phyloP scores from a whole-genome alignment of 164 flowering plant species.

The Vitis cinerea region DNA sequence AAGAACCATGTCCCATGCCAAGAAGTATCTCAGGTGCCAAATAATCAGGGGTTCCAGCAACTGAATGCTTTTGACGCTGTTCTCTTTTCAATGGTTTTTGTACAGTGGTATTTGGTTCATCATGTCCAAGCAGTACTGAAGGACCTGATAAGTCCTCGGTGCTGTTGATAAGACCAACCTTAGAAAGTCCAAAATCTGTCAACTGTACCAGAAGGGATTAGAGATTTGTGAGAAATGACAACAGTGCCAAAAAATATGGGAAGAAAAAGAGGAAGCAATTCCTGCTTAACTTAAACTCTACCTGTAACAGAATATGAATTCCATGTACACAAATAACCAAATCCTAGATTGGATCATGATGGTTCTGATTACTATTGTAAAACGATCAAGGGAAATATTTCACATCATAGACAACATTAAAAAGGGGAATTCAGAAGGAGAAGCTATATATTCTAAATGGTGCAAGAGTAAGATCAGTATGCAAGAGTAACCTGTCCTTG shows the following conservation, averaged over 20 bases:
- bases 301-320: too few species aligned
- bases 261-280: too few species aligned
- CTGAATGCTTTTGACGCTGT: slow-evolving; percentile 74
- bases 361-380: too few species aligned
- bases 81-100: slow-evolving; percentile 48
- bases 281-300: too few species aligned
- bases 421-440: too few species aligned
- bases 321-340: too few species aligned
- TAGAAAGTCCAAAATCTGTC: slow-evolving; percentile 99
- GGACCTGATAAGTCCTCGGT: slow-evolving; percentile 93
- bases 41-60: slow-evolving; percentile 99
- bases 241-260: neutral
- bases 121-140: slow-evolving; percentile 48
- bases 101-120: slow-evolving; percentile 35
- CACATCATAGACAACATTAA: too few species aligned
- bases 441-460: too few species aligned
- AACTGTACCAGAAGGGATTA: slow-evolving; percentile 75
- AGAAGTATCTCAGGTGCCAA: slow-evolving; percentile 99
- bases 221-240: slow-evolving; percentile 36
- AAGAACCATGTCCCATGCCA: slow-evolving; percentile 96
- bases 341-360: too few species aligned
- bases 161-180: slow-evolving; percentile 95
- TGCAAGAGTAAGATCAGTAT: too few species aligned
- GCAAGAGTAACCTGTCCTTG: too few species aligned
- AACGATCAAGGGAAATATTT: too few species aligned